Evolutionary conservation across 2,329 filamentous ascomycete genomes (phyloP), one percentile per base, ranked within the genome.

Genomic region (Penicillium sp.): DNA sequence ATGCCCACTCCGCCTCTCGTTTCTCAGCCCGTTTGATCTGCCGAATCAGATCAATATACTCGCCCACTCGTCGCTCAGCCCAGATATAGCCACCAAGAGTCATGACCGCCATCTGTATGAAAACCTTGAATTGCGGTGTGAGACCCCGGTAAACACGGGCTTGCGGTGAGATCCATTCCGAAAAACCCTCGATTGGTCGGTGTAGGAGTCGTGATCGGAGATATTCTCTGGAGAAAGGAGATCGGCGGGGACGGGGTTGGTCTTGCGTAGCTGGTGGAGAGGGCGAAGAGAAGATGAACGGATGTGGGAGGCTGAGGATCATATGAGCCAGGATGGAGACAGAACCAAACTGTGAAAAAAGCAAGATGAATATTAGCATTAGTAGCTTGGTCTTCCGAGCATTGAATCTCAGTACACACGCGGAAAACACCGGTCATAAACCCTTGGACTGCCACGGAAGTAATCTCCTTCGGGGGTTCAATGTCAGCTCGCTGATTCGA

Each of bases 111-210:
- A 81, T 72, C 56, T 81, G 78, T 33, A 81, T 61, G 58, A 78
- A 80, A 26, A 79, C 73, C 58, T 80, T 80, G 66, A 79, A 81
- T 57, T 80, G 78, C 43, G 75, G 69, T 14, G 78, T 81, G 55
- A 81, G 62, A 6, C 75, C 73, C 23, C 77, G 77, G 63, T 80
- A 81, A 37, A 80, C 59, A 26, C 69, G 75, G 40, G 73, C 73
- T 6, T 65, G 62, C 15, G 71, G 75, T 18, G 73, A 77, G 50
- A 81, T 70, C 64, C 78, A 78, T 23, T 73, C 70, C 0, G 79
- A 81, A 63, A 82, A 79, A 0, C 75, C 77, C 52, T 80, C 78
- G 6, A 82, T 62, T 2, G 77, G 75, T 26, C 70, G 67, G 61
- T 76, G 70, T 58, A 74, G 67, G 6, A 73, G 56, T 26, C 63